Percentiles rank a stretch among this genome's conserved stretches.
phyloP scores from a whole-genome alignment of 139 green algal genomes.

The Nannochloris sp. region DNA sequence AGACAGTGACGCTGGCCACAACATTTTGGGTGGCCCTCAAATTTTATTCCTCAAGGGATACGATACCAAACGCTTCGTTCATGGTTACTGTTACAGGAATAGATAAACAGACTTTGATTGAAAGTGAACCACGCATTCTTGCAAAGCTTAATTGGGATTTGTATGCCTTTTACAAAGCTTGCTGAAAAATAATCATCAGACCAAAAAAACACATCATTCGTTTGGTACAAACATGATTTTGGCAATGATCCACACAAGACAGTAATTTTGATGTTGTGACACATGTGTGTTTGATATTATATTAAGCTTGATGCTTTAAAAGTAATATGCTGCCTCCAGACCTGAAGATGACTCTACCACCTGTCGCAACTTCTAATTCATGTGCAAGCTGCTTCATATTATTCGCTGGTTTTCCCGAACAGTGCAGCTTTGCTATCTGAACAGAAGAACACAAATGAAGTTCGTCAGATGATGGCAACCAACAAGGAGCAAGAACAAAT shows the following conservation, averaged over 20 bases:
- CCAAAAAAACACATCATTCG: no score
- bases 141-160: neutral
- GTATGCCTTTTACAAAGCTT: neutral
- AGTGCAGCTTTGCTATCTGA: conserved; percentile 26
- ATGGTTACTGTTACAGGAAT: conserved; percentile 5
- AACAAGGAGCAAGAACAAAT: no score
- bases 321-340: conserved; percentile 23
- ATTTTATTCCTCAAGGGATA: neutral
- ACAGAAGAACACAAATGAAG: neutral
- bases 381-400: conserved; percentile 27
- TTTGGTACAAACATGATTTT: no score
- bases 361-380: conserved; percentile 17
- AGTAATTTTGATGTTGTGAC: no score
- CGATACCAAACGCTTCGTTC: neutral
- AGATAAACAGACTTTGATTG: neutral
- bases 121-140: neutral
- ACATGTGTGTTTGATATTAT: no score
- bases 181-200: neutral
- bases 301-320: conserved; percentile 10
- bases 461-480: no score
- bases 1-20: neutral
- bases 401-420: conserved; percentile 18
- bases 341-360: conserved; percentile 17
- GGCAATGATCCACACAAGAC: no score
- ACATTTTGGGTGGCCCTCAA: conserved; percentile 9